phyloP scores from a whole-genome alignment of 2,329 filamentous ascomycete species.

The Fusarium sp. region DNA sequence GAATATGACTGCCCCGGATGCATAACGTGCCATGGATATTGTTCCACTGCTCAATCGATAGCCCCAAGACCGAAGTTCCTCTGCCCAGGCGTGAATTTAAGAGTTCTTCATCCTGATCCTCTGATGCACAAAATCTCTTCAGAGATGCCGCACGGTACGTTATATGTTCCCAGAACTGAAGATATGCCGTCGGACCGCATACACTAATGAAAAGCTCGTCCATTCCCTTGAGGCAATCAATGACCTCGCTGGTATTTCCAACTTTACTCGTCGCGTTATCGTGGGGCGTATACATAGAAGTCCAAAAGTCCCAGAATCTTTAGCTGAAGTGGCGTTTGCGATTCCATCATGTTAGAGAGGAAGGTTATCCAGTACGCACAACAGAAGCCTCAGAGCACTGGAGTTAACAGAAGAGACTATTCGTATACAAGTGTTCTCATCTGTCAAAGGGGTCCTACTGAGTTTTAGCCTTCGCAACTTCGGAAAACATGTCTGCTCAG shows the following conservation, averaged over 20 bases:
- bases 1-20: too few species aligned
- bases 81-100: not conserved
- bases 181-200: not conserved
- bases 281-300: not conserved
- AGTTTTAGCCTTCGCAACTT: not conserved
- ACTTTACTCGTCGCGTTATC: not conserved
- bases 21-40: too few species aligned
- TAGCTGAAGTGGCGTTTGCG: rapidly evolving
- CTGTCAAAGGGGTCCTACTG: not conserved
- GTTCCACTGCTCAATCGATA: too few species aligned
- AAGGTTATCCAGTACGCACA: not conserved
- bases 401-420: rapidly evolving
- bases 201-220: not conserved
- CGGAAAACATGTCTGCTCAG: not conserved
- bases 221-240: not conserved
- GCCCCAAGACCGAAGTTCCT: not conserved
- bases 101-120: not conserved
- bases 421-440: not conserved
- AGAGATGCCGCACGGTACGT: not conserved
- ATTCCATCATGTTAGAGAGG: not conserved
- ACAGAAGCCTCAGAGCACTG: rapidly evolving
- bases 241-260: rapidly evolving
- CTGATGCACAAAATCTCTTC: not conserved
- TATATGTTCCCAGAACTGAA: not conserved
- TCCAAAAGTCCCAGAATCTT: not conserved